Conservation (phyloP, 2,329 filamentous ascomycete species). For the Cercospora berteroae region DNA sequence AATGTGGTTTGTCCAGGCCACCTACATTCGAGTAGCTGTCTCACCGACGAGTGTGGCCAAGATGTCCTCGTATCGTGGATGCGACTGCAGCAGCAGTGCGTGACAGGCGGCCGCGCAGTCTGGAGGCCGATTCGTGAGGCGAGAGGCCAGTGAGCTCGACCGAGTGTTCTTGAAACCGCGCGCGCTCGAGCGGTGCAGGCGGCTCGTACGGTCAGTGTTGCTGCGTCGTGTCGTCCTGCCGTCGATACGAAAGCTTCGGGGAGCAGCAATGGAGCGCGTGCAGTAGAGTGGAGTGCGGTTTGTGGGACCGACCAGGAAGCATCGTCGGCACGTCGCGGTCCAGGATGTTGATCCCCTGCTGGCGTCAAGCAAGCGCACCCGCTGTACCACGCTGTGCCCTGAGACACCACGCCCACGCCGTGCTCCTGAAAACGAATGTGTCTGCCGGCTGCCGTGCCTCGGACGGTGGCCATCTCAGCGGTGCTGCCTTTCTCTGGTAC, state of each 20-base stretch:
- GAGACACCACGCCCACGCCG: background rate
- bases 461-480: constrained; percentile 3
- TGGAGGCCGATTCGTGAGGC: background rate
- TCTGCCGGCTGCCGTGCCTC: constrained; percentile 7
- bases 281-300: background rate
- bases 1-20: background rate
- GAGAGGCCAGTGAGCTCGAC: background rate
- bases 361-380: background rate
- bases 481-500: background rate
- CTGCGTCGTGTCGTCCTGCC: background rate
- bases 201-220: background rate
- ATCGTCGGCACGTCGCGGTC: background rate
- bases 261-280: background rate
- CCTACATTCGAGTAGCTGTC: background rate
- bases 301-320: background rate
- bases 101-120: background rate
- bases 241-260: background rate
- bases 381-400: background rate
- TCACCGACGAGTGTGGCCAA: background rate
- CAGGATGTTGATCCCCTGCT: background rate
- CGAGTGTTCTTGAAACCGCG: background rate
- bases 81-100: background rate
- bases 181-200: background rate
- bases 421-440: background rate
- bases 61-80: background rate